Evolutionary conservation across 352 stramenopile species (phyloP).

Genomic region (Phytopythium montanum): DNA sequence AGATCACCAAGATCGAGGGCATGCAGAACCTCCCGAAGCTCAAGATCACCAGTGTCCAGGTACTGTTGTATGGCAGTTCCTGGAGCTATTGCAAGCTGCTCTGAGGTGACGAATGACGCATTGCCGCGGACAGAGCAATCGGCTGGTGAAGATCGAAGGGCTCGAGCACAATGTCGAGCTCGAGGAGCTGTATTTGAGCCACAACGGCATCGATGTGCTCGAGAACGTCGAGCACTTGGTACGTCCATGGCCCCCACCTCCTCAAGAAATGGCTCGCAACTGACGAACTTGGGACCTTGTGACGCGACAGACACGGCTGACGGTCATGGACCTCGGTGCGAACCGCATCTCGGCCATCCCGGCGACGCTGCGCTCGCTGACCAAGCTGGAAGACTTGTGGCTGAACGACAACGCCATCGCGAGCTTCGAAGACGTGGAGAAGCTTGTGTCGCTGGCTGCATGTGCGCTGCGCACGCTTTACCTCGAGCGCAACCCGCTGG

Average conservation of each 20-base stretch:
- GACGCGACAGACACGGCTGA: conserved; percentile 43
- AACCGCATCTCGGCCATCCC: conserved; percentile 81
- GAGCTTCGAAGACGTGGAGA: conserved; percentile 58
- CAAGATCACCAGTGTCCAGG: conserved; percentile 76
- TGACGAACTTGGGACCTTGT: not conserved
- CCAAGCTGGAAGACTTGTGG: conserved; percentile 71
- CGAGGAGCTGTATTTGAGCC: conserved; percentile 97
- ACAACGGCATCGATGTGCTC: conserved; percentile 95
- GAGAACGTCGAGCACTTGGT: conserved; percentile 75
- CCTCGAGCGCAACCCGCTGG: conserved; percentile 95
- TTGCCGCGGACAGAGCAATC: conserved; percentile 89
- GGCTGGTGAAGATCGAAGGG: conserved; percentile 91
- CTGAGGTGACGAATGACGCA: conserved; percentile 7
- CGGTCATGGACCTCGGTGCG: conserved; percentile 70
- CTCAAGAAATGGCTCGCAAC: no score
- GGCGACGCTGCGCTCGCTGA: conserved; percentile 29
- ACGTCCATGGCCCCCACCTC: conserved; percentile 6
- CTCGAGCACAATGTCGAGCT: conserved; percentile 83
- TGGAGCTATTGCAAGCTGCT: not conserved
- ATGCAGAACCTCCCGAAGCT: conserved; percentile 89
- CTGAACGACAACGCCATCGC: conserved; percentile 69
- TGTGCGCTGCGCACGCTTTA: conserved; percentile 91
- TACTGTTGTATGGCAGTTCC: no score
- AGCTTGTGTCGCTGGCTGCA: conserved; percentile 61
- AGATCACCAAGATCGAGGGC: conserved; percentile 92